Percentiles rank a stretch among this genome's conserved stretches.
phyloP scores from a whole-genome alignment of 768 basidiomycete genomes.

The Suillus fuscotomentosus region DNA sequence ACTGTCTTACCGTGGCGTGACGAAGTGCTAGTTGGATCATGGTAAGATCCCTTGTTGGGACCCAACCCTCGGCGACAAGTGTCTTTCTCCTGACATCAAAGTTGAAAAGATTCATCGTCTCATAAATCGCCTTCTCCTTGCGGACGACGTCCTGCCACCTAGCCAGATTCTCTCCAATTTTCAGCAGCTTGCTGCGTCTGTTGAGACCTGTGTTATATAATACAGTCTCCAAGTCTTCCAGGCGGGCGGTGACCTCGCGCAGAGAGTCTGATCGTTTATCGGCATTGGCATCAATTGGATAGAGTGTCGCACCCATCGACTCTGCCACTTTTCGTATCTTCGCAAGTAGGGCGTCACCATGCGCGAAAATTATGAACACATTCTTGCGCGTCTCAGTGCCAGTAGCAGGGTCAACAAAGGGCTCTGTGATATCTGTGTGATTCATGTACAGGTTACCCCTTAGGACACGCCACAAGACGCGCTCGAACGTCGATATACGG shows the following conservation, averaged over 20 bases:
- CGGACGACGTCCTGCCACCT: conserved; percentile 93
- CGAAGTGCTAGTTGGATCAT: conserved; percentile 84
- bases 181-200: conserved; percentile 78
- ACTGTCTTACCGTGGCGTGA: conserved; percentile 70
- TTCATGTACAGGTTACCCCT: conserved; percentile 99
- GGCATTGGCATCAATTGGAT: conserved; percentile 92
- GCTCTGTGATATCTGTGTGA: conserved; percentile 90
- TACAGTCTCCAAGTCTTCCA: conserved; percentile 89
- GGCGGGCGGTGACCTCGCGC: conserved; percentile 79
- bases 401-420: conserved; percentile 85
- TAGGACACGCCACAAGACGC: conserved; percentile 96
- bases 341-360: conserved; percentile 86
- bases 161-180: conserved; percentile 79
- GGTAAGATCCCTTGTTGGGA: conserved; percentile 88
- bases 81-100: conserved; percentile 95
- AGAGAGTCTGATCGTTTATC: conserved; percentile 91
- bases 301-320: conserved; percentile 97
- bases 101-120: conserved; percentile 93
- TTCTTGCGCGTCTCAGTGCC: conserved; percentile 90
- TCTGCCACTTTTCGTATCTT: conserved; percentile 99
- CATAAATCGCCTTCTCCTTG: conserved; percentile 95
- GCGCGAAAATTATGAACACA: conserved; percentile 99
- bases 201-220: conserved; percentile 87
- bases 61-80: conserved; percentile 96
- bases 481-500: conserved; percentile 91